phyloP scores from a whole-genome alignment of 805 yeast species.

The Tetrapisispora pingtungensis region DNA sequence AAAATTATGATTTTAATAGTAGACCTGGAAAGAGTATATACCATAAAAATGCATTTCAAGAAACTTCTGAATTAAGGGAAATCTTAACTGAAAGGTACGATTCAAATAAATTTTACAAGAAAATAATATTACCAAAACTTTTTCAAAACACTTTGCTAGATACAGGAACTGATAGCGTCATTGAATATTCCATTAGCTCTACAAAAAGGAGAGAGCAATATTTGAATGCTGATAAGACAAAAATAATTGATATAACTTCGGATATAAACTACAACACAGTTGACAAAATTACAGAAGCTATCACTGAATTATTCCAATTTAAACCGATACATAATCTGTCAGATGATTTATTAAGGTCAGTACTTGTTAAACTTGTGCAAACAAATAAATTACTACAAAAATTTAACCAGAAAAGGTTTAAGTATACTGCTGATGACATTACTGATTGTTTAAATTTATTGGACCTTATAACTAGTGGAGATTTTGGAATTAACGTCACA shows the following conservation, averaged over 20 bases:
- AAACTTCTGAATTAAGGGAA: not conserved
- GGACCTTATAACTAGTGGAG: not conserved
- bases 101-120: not conserved
- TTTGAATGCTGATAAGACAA: no score
- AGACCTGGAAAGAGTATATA: no score
- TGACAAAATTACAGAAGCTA: not conserved
- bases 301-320: not conserved
- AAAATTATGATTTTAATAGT: not conserved
- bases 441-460: not conserved
- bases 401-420: not conserved
- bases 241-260: not conserved
- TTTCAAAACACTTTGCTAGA: constrained; percentile 2
- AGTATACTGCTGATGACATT: not conserved
- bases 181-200: constrained; percentile 9
- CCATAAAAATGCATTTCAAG: not conserved
- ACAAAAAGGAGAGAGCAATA: not conserved
- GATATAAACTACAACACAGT: not conserved
- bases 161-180: constrained; percentile 14
- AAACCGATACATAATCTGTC: not conserved
- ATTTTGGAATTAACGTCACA: not conserved
- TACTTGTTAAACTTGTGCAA: not conserved
- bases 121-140: not conserved
- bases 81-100: not conserved
- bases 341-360: not conserved
- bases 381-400: not conserved